Percentiles rank a stretch among this genome's conserved stretches.
phyloP scores from a whole-genome alignment of 345 rosid species.

The Camelina hispida region DNA sequence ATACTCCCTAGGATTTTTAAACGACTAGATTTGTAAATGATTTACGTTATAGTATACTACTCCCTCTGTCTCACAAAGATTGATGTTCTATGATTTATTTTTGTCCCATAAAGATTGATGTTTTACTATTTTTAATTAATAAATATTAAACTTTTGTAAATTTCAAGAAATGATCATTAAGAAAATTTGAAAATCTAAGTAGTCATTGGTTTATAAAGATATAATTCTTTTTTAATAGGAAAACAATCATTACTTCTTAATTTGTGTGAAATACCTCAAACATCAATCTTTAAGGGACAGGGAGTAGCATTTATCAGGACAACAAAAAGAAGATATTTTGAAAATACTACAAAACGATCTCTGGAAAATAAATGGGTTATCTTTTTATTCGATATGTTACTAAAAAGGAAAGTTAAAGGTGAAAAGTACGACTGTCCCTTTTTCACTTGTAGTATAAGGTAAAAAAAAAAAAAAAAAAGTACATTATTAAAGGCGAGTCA shows the following conservation, averaged over 20 bases:
- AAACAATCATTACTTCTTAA: too few relatives aligned
- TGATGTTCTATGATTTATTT: too few relatives aligned
- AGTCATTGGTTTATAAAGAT: too few relatives aligned
- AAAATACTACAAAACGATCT: neutral
- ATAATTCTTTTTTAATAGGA: too few relatives aligned
- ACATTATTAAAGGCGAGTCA: constrained; percentile 16
- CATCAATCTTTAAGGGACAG: too few relatives aligned
- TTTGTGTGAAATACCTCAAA: too few relatives aligned
- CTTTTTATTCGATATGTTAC: neutral
- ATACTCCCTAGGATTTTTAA: neutral
- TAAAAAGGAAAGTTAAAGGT: neutral
- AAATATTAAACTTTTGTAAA: too few relatives aligned
- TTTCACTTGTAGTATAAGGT: constrained; percentile 37
- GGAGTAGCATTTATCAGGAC: neutral
- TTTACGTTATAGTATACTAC: neutral
- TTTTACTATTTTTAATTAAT: too few relatives aligned
- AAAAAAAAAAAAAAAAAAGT: neutral
- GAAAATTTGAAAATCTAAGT: too few relatives aligned
- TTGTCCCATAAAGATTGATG: too few relatives aligned
- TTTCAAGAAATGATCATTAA: too few relatives aligned
- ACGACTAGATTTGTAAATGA: neutral
- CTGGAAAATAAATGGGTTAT: neutral
- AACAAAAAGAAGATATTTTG: neutral
- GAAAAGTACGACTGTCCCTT: constrained; percentile 9
- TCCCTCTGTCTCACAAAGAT: too few relatives aligned